These are phyloP conservation scores for Microdochium paspali DNA, from an alignment of 2,329 filamentous ascomycete species.

Conservation along the genomic window DNA sequence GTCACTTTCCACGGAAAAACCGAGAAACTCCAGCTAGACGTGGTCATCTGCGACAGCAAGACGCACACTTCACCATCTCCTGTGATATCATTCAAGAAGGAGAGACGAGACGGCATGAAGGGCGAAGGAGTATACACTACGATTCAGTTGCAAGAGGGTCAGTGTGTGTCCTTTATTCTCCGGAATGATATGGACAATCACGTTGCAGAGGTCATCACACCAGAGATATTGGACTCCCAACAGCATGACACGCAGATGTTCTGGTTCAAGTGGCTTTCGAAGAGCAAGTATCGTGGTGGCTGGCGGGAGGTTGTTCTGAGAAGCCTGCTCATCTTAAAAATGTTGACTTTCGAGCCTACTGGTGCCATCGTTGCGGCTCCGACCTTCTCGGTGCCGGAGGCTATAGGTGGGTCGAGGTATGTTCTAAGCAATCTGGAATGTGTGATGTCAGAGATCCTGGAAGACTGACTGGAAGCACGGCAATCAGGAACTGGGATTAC, in stretches of 20 bases:
- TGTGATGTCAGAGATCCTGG: no score
- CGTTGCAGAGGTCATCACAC: constrained; percentile 48
- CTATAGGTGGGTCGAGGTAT: constrained; percentile 52
- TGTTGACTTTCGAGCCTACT: constrained; percentile 70
- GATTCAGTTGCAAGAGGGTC: constrained; percentile 53
- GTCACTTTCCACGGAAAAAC: constrained; percentile 52
- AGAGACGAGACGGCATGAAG: constrained; percentile 37
- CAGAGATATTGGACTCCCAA: constrained; percentile 45
- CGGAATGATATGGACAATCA: constrained; percentile 52
- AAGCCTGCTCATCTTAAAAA: constrained; percentile 65
- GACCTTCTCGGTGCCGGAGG: constrained; percentile 69
- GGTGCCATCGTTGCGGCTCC: constrained; percentile 69
- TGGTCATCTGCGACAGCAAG: constrained; percentile 54
- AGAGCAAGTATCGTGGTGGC: constrained; percentile 60
- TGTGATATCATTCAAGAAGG: constrained; percentile 43
- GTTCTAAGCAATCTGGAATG: no score
- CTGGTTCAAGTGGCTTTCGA: constrained; percentile 66
- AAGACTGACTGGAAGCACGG: background rate
- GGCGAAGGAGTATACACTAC: constrained; percentile 55
- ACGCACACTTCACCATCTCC: constrained; percentile 37
- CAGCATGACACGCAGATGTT: constrained; percentile 63
- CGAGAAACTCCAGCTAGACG: constrained; percentile 56
- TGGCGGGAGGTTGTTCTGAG: constrained; percentile 65
- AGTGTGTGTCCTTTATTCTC: constrained; percentile 60
- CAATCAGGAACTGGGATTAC: constrained; percentile 56